A percentile compares a stretch with the other conserved stretches of the same genome.
phyloP scores from a whole-genome alignment of 1,284 basidiomycete species.

The Moniliella sp. region DNA sequence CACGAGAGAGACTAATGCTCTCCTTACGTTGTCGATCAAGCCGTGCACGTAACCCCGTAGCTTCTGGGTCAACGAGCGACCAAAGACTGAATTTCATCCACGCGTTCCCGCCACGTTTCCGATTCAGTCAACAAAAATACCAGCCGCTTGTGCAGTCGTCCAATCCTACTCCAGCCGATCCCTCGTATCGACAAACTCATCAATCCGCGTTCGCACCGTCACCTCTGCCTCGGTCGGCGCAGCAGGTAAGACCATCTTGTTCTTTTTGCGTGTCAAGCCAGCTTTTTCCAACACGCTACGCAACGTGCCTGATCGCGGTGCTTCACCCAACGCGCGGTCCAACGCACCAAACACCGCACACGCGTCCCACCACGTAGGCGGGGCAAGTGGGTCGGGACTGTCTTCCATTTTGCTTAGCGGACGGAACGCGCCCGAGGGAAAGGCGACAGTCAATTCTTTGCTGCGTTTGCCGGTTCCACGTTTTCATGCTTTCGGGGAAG shows the following conservation, averaged over 20 bases:
- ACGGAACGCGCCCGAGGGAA: constrained; percentile 52
- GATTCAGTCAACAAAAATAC: constrained; percentile 77
- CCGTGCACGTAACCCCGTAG: constrained; percentile 52
- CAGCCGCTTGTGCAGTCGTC: constrained; percentile 41
- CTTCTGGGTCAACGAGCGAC: constrained; percentile 63
- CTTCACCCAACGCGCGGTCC: constrained; percentile 44
- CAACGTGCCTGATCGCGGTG: constrained; percentile 13
- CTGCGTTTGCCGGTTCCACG: constrained; percentile 31
- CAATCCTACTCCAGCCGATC: constrained; percentile 48
- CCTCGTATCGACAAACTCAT: constrained; percentile 67
- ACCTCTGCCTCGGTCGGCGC: too few species aligned
- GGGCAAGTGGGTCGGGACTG: constrained; percentile 56
- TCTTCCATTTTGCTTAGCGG: constrained; percentile 40
- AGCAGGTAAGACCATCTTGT: too few species aligned
- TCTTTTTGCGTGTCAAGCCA: too few species aligned
- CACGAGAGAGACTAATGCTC: constrained; percentile 49
- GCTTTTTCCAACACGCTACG: constrained; percentile 14
- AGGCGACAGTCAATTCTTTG: constrained; percentile 73
- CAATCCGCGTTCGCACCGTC: too few species aligned
- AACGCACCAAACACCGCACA: constrained; percentile 69
- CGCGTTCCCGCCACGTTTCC: constrained; percentile 65
- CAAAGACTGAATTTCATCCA: constrained; percentile 69
- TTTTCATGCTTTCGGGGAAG: constrained; percentile 10
- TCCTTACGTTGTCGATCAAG: constrained; percentile 70
- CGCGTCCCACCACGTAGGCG: constrained; percentile 78